Base-by-base conservation (phyloP, 495 filamentous ascomycete genomes). In the Daldinia bambusicola region DNA sequence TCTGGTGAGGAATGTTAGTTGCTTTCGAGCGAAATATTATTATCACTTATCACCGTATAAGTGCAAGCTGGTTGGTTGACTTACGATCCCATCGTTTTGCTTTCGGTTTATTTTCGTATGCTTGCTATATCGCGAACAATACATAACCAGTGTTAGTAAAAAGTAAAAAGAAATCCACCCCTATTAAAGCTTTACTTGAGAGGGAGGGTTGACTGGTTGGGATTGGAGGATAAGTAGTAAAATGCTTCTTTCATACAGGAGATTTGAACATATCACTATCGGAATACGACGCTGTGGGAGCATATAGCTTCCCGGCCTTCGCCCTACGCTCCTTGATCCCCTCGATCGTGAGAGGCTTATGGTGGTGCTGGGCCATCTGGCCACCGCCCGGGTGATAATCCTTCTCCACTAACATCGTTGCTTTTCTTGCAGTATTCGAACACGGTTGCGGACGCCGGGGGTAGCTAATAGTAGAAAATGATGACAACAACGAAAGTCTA, bases 241-340 rank as follows among this genome's bases (percentile, higher is more conserved):
- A 26, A 26, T 26, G 32, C 26, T 69, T 66, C 85, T 71, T 69
- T 66, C 85, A 71, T 75, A 89, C 89, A 61, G 88, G 83, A 55
- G 86, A 88, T 82, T 97, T 97, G 80, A 95, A 99, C 84, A 92
- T 89, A 64, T 93, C 91, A 80, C 90, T 93, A 78, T 87, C 90
- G 16, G 89, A 89, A 43, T 84, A 83, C 14, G 94, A 91, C 34
- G 95, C 95, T 50, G 92, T 85, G n/a, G 89, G 91, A 37, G 89
- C 90, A 61, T 88, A 84, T 40, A 95, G 81, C 65, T 87, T 85
- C 1, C 89, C 89, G 16, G 84, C 83, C 77, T 90, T 93, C 56
- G 84, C 86, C 41, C 95, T 85, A 74, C 92, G 82, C 9, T 84
- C 90, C 26, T 85, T 72, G 55, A 98, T 88, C 16, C 87, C 89